Conservation (phyloP, 768 basidiomycete genomes). For the Phaeotremella skinneri region DNA sequence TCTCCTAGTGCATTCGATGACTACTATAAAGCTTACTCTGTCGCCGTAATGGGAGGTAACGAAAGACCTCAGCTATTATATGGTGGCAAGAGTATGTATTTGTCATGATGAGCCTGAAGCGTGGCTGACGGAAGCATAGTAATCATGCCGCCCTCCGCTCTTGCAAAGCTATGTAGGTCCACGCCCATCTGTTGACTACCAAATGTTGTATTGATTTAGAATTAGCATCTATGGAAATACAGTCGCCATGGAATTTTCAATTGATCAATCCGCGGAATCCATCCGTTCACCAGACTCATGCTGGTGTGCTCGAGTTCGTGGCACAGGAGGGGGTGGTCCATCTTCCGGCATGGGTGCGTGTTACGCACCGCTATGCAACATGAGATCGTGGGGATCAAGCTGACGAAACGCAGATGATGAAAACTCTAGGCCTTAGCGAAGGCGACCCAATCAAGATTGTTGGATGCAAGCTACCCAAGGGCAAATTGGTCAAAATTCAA, state of each 20-base stretch:
- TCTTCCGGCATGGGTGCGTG: slow-evolving; percentile 82
- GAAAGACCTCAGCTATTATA: slow-evolving; percentile 90
- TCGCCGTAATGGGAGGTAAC: slow-evolving; percentile 83
- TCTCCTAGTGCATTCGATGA: slow-evolving; percentile 70
- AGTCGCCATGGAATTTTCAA: slow-evolving; percentile 93
- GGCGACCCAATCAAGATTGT: slow-evolving; percentile 93
- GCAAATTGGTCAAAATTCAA: slow-evolving; percentile 94
- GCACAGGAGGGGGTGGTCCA: slow-evolving; percentile 94
- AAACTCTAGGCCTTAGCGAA: slow-evolving; percentile 84
- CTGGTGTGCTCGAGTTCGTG: slow-evolving; percentile 97
- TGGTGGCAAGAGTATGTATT: slow-evolving; percentile 86
- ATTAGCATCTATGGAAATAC: slow-evolving; percentile 73
- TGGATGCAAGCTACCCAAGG: slow-evolving; percentile 82
- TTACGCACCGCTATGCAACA: no score
- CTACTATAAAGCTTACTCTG: slow-evolving; percentile 90
- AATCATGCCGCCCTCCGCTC: slow-evolving; percentile 93
- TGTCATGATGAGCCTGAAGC: neutral
- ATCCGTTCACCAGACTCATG: slow-evolving; percentile 79
- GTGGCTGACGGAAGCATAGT: slow-evolving; percentile 57
- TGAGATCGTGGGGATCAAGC: neutral
- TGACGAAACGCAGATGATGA: slow-evolving; percentile 72
- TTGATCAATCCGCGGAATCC: slow-evolving; percentile 82
- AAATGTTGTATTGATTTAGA: slow-evolving; percentile 3
- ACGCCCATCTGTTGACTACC: neutral
- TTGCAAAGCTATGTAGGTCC: slow-evolving; percentile 71